These are phyloP conservation scores for Picea abies DNA, from an alignment of 83 land plant genomes.

Conservation along the genomic window DNA sequence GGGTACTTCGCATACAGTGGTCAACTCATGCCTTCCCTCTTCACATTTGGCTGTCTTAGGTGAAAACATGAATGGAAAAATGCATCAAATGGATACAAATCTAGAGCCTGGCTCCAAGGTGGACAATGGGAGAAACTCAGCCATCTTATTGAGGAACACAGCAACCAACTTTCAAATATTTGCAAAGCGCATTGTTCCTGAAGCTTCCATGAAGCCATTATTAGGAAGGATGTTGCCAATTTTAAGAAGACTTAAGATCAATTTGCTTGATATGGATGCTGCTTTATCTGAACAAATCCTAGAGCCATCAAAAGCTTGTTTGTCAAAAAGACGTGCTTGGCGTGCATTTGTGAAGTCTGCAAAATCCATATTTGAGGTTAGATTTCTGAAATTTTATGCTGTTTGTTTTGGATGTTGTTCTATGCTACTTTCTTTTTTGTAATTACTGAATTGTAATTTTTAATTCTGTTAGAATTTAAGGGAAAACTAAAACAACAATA, in stretches of 20 bases:
- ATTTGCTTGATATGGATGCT: constrained; percentile 95
- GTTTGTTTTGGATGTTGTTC: background rate
- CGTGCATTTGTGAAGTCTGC: constrained; percentile 86
- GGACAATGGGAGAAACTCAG: background rate
- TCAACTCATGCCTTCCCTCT: constrained; percentile 2
- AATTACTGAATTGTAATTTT: background rate
- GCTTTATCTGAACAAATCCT: constrained; percentile 70
- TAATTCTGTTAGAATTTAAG: background rate
- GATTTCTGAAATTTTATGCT: background rate
- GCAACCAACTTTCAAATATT: background rate
- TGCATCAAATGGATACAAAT: background rate
- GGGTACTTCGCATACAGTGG: background rate
- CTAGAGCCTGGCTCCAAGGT: background rate
- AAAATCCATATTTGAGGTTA: constrained; percentile 83
- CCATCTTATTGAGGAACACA: background rate
- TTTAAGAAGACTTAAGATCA: constrained; percentile 63
- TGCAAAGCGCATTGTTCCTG: constrained; percentile 34
- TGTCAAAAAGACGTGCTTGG: constrained; percentile 76
- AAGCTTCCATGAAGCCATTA: constrained; percentile 54
- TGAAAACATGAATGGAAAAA: background rate
- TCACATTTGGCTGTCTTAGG: background rate
- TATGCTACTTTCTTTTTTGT: background rate
- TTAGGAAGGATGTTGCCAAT: constrained; percentile 42
- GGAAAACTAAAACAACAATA: no score
- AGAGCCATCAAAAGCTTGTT: constrained; percentile 46